Evolutionary conservation across 75 land plant species (phyloP).

Genomic region (Pseudotsuga menziesii): DNA sequence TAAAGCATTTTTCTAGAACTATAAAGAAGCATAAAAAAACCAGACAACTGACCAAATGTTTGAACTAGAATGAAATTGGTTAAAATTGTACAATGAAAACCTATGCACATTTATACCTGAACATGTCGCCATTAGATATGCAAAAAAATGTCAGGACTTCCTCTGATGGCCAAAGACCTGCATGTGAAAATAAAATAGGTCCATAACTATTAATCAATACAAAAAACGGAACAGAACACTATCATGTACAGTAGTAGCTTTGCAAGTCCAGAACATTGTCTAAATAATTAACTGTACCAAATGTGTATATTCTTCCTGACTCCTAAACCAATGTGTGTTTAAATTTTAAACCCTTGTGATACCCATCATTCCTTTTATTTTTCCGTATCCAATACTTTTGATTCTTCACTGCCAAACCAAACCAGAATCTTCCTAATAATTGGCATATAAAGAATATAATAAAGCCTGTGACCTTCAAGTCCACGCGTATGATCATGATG

Average conservation of each 20-base stretch:
- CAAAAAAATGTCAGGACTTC: constrained; percentile 81
- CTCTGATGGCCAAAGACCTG: constrained; percentile 94
- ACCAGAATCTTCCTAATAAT: no score
- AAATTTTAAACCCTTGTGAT: no score
- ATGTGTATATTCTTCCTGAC: no score
- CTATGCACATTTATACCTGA: constrained; percentile 43
- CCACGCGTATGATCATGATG: no score
- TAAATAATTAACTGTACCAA: neutral
- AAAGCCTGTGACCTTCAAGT: no score
- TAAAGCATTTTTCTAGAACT: neutral
- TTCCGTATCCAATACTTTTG: no score
- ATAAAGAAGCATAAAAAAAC: neutral
- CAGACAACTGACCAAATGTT: neutral
- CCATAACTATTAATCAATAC: neutral
- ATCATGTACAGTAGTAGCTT: neutral
- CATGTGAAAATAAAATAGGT: neutral
- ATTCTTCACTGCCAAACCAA: no score
- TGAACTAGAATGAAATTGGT: neutral
- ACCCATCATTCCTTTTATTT: no score
- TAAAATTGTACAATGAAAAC: neutral
- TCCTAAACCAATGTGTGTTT: no score
- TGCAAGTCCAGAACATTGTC: neutral
- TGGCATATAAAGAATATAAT: no score
- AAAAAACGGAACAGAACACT: neutral
- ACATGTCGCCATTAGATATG: constrained; percentile 46